A percentile compares a stretch with the other conserved stretches of the same genome.
Conservation (phyloP, 106 monocot genomes). For the Ottelia alismoides region DNA sequence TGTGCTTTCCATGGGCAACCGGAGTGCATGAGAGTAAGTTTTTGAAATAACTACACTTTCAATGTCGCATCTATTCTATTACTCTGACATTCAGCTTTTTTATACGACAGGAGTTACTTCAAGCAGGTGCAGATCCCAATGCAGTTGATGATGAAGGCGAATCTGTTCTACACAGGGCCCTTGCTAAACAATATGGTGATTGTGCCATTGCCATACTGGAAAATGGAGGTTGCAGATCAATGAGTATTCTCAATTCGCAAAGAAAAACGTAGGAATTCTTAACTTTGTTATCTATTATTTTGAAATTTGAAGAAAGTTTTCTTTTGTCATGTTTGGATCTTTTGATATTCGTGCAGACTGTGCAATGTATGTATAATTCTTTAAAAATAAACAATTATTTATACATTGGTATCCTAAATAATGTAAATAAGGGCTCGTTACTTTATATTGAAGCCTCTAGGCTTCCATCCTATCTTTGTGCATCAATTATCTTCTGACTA, state of each 20-base stretch:
- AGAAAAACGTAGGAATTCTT: constrained; percentile 97
- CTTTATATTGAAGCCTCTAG: too few relatives aligned
- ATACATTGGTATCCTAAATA: too few relatives aligned
- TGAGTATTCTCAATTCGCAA: constrained; percentile 63
- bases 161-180: constrained; percentile 83
- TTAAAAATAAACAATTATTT: too few relatives aligned
- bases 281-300: too few relatives aligned
- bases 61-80: constrained; percentile 2
- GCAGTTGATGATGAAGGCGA: constrained; percentile 92
- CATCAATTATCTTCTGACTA: too few relatives aligned
- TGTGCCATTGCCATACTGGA: constrained; percentile 87
- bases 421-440: too few relatives aligned
- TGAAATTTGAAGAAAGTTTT: too few relatives aligned
- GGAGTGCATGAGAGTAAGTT: constrained; percentile 86
- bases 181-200: constrained; percentile 62
- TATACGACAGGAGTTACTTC: constrained; percentile 54
- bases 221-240: constrained; percentile 90
- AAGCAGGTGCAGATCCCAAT: constrained; percentile 96
- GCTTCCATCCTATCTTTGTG: too few relatives aligned
- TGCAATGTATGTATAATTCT: too few relatives aligned
- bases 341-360: too few relatives aligned
- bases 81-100: constrained; percentile 7
- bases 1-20: constrained; percentile 95
- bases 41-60: neutral
- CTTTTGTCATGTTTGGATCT: too few relatives aligned